phyloP scores from a whole-genome alignment of 495 filamentous ascomycete species.

The Aspergillus asperescens region DNA sequence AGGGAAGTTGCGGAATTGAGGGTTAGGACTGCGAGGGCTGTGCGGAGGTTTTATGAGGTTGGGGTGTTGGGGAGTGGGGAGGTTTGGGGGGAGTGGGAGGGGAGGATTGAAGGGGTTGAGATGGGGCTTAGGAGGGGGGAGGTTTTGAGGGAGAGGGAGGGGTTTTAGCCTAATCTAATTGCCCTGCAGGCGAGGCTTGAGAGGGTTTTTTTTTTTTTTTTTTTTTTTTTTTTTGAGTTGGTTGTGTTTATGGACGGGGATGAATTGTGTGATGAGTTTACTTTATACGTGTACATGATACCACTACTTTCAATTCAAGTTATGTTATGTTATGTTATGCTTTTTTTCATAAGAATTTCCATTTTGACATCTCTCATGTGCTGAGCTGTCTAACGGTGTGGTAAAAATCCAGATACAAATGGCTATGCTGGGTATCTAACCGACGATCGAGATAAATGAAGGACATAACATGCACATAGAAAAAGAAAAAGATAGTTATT shows the following conservation, averaged over 20 bases:
- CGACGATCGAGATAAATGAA: not conserved
- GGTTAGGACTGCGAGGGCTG: conserved; percentile 61
- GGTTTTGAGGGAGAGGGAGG: conserved; percentile 36
- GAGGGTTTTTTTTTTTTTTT: not conserved
- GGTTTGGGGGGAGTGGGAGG: conserved; percentile 71
- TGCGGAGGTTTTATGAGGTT: conserved; percentile 77
- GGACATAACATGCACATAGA: not conserved
- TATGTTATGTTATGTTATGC: no score
- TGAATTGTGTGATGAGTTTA: not conserved
- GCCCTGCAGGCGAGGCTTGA: no score
- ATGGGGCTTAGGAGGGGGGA: conserved; percentile 57
- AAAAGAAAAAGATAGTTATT: no score
- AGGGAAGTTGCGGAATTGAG: conserved; percentile 65
- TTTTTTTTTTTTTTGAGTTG: not conserved
- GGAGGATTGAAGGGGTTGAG: conserved; percentile 62
- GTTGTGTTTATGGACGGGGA: not conserved
- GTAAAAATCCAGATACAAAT: not conserved
- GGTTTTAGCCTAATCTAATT: no score
- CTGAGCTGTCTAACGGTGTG: not conserved
- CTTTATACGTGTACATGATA: no score
- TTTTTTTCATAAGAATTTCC: not conserved
- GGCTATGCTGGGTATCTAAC: conserved; percentile 13
- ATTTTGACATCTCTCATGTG: conserved; percentile 6
- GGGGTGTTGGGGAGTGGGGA: conserved; percentile 63
- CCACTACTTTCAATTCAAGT: no score